Evolutionary conservation across 2,329 filamentous ascomycete species (phyloP).

Genomic region (Eutypella sp.): DNA sequence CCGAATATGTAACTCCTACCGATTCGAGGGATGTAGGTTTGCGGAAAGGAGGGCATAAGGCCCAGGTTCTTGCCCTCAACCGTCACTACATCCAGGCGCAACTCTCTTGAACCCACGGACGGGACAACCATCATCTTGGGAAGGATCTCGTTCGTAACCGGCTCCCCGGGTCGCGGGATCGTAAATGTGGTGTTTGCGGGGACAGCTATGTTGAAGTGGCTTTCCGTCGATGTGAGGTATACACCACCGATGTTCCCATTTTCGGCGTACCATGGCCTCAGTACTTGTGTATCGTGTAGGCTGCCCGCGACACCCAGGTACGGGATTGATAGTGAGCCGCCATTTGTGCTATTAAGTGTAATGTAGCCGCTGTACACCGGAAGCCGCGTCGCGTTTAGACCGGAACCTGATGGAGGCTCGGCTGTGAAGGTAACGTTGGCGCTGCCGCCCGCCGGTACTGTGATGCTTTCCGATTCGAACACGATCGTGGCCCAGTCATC

Average conservation of each 20-base stretch:
- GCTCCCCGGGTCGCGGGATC: background rate
- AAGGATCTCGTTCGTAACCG: background rate
- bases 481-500: constrained; percentile 6
- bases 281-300: constrained; percentile 6
- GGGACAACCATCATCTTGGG: background rate
- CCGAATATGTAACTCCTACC: background rate
- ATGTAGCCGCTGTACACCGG: constrained; percentile 40
- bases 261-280: background rate
- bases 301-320: constrained; percentile 37
- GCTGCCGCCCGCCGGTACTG: constrained; percentile 12
- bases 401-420: constrained; percentile 15
- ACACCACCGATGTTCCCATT: background rate
- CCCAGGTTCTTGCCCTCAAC: background rate
- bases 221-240: background rate
- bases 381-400: constrained; percentile 29
- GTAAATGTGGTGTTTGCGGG: constrained; percentile 2
- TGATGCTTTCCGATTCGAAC: constrained; percentile 13
- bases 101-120: background rate
- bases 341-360: constrained; percentile 35
- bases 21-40: background rate
- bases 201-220: background rate
- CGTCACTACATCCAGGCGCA: background rate
- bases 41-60: background rate
- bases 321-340: constrained; percentile 32
- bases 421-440: constrained; percentile 15